Evolutionary conservation across 106 monocot genomes (phyloP).

Genomic region (Hemerocallis citrina): DNA sequence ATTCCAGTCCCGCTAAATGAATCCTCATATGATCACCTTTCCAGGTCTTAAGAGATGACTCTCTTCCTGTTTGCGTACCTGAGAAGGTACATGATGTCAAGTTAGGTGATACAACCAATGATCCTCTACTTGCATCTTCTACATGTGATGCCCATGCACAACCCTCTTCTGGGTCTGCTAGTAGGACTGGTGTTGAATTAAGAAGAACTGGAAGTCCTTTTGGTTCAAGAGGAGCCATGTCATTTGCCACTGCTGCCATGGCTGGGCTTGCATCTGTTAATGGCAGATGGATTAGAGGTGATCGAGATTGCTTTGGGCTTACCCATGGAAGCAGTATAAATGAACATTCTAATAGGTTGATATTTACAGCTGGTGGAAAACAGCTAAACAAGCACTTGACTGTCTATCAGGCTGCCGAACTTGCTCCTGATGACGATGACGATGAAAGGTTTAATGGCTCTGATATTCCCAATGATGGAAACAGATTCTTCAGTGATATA

Average conservation of each 20-base stretch:
- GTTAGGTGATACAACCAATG: constrained; percentile 62
- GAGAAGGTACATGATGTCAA: constrained; percentile 87
- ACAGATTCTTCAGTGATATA: constrained; percentile 64
- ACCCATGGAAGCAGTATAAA: constrained; percentile 14
- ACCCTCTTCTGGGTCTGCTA: constrained; percentile 40
- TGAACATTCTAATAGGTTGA: constrained; percentile 63
- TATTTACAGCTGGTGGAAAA: constrained; percentile 71
- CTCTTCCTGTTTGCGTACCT: constrained; percentile 61
- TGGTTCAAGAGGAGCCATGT: constrained; percentile 78
- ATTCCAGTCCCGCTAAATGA: no score
- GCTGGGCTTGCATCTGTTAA: constrained; percentile 74
- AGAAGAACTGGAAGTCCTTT: constrained; percentile 32
- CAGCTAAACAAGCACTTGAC: constrained; percentile 72
- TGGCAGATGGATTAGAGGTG: constrained; percentile 57
- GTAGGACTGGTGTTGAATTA: constrained; percentile 38
- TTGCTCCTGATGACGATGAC: constrained; percentile 61
- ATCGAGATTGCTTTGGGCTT: constrained; percentile 48
- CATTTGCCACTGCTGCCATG: constrained; percentile 93
- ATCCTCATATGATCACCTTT: neutral
- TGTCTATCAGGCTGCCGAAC: constrained; percentile 82
- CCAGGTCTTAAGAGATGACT: constrained; percentile 62
- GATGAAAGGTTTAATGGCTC: constrained; percentile 49
- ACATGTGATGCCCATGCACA: constrained; percentile 40
- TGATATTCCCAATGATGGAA: constrained; percentile 59
- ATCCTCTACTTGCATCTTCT: constrained; percentile 36